Percentiles rank a stretch among this genome's conserved stretches.
These are phyloP conservation scores for Inosperma sp. DNA, from an alignment of 768 basidiomycete genomes.

Conservation along the genomic window DNA sequence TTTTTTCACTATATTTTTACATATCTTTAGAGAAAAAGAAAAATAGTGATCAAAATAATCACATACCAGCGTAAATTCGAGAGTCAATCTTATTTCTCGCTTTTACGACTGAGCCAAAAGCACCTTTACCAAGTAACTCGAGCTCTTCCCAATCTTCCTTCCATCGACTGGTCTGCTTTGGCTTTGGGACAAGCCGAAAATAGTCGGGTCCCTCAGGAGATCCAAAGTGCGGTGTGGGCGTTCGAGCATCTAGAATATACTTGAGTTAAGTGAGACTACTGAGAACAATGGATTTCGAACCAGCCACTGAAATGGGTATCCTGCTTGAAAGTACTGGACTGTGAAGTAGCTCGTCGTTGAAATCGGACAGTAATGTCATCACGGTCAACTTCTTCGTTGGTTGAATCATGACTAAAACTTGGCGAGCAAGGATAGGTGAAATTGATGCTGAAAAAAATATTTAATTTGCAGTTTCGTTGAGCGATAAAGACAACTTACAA, in stretches of 20 bases:
- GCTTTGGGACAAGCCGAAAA: constrained; percentile 40
- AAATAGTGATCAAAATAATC: too few relatives aligned
- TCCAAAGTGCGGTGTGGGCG: constrained; percentile 46
- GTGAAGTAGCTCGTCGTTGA: constrained; percentile 41
- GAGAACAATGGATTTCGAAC: constrained; percentile 12
- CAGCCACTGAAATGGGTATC: constrained; percentile 26
- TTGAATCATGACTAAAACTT: constrained; percentile 57
- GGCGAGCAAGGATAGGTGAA: constrained; percentile 47
- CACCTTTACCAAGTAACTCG: constrained; percentile 85
- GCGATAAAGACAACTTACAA: constrained; percentile 34
- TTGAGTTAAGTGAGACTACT: not conserved
- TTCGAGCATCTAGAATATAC: constrained; percentile 39
- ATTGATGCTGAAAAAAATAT: constrained; percentile 48
- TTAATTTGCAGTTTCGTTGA: constrained; percentile 1
- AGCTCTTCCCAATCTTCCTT: constrained; percentile 94
- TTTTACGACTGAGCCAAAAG: constrained; percentile 93
- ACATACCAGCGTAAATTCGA: constrained; percentile 74
- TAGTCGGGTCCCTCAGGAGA: constrained; percentile 65
- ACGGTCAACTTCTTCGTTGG: constrained; percentile 52
- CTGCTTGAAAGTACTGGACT: constrained; percentile 22
- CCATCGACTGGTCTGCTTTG: constrained; percentile 71
- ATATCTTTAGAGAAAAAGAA: too few relatives aligned
- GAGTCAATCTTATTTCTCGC: constrained; percentile 85
- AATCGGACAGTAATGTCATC: constrained; percentile 56
- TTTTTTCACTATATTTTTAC: constrained; percentile 96